Conservation (phyloP, 2,329 filamentous ascomycete species). For the Monosporascus cannonballus region DNA sequence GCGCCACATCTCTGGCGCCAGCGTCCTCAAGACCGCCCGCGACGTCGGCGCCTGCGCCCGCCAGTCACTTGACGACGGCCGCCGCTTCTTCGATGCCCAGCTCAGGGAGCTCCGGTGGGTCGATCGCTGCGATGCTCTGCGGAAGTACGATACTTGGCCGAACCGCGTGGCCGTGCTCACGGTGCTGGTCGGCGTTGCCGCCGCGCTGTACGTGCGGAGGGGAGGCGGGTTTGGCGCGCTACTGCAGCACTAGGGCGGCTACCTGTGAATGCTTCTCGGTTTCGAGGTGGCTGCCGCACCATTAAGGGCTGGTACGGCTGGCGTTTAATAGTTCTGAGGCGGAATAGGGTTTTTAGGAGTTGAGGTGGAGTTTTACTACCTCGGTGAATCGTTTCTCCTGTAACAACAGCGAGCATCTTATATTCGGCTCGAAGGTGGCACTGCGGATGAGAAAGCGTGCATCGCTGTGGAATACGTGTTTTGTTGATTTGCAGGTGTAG, state of each 20-base stretch:
- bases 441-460: too few relatives aligned
- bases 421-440: too few relatives aligned
- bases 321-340: neutral
- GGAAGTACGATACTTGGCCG: constrained; percentile 45
- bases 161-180: constrained; percentile 63
- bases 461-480: too few relatives aligned
- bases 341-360: neutral
- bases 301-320: too few relatives aligned
- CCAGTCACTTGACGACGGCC: constrained; percentile 61
- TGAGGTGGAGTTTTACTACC: neutral
- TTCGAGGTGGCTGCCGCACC: too few relatives aligned
- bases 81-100: constrained; percentile 63
- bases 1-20: constrained; percentile 64
- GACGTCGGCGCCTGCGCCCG: constrained; percentile 39
- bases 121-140: constrained; percentile 48
- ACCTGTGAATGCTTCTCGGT: too few relatives aligned
- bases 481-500: too few relatives aligned
- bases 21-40: constrained; percentile 79
- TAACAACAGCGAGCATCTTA: too few relatives aligned
- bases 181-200: constrained; percentile 60
- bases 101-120: constrained; percentile 62
- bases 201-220: constrained; percentile 56
- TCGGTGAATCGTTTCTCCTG: neutral
- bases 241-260: neutral
- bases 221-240: constrained; percentile 7